phyloP scores from a whole-genome alignment of 345 rosid species.

The Populus simonii region DNA sequence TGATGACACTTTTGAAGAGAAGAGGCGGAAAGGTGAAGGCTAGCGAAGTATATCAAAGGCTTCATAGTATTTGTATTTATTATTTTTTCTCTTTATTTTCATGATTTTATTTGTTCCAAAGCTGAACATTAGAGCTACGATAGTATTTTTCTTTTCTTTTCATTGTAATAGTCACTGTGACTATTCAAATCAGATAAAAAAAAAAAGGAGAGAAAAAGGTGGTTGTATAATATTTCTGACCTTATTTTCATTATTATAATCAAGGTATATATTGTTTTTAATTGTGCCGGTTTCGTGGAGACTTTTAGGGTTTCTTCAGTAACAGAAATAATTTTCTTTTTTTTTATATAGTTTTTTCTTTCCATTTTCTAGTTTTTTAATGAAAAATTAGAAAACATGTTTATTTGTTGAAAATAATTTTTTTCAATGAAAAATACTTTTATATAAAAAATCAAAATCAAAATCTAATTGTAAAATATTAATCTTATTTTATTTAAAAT shows the following conservation, averaged over 20 bases:
- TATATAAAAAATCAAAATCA: too few species aligned
- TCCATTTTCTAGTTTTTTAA: background rate
- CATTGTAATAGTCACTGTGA: background rate
- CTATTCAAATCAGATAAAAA: background rate
- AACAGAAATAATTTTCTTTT: too few species aligned
- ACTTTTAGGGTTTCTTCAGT: background rate
- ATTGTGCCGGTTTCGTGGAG: background rate
- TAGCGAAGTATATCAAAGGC: background rate
- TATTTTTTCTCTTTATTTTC: background rate
- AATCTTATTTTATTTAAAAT: too few species aligned
- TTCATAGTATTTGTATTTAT: background rate
- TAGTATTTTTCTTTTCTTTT: background rate
- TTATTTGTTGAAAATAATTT: too few species aligned
- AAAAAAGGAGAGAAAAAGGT: background rate
- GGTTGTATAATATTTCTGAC: background rate
- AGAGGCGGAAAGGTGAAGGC: background rate
- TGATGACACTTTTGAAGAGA: background rate
- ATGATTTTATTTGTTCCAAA: background rate
- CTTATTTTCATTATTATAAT: background rate
- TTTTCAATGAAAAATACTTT: too few species aligned
- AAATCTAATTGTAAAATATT: too few species aligned
- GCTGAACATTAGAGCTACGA: background rate
- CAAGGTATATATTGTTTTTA: background rate
- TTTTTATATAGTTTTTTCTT: too few species aligned
- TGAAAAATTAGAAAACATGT: background rate